Percentiles rank a stretch among this genome's conserved stretches.
phyloP scores from a whole-genome alignment of 2,329 filamentous ascomycete species.

The Lachnum nothofagi region DNA sequence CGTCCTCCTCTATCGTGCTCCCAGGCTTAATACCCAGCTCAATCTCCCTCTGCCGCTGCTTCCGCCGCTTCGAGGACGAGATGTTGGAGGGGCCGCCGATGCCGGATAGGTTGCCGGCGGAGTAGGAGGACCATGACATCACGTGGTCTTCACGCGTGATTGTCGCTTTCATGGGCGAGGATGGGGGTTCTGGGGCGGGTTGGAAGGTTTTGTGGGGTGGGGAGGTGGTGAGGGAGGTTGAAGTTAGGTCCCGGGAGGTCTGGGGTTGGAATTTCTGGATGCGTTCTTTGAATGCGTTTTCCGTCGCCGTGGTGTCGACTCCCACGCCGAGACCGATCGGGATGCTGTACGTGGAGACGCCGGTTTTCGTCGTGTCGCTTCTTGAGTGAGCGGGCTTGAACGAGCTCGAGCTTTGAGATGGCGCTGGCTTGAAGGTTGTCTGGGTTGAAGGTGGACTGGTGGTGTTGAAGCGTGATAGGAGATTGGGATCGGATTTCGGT shows the following conservation, averaged over 20 bases:
- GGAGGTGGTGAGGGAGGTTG: no score
- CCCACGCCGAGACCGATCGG: slow-evolving; percentile 24
- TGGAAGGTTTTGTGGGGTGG: not conserved
- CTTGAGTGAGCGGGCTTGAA: not conserved
- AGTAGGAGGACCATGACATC: slow-evolving; percentile 8
- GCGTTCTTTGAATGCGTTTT: not conserved
- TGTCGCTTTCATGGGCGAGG: slow-evolving; percentile 1
- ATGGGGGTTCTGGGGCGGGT: not conserved
- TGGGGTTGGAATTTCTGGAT: not conserved
- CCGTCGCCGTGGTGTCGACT: slow-evolving; percentile 2
- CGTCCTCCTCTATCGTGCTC: no score
- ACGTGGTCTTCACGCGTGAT: slow-evolving; percentile 13
- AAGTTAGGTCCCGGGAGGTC: no score
- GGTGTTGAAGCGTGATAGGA: slow-evolving; percentile 2
- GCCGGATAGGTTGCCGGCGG: slow-evolving; percentile 7
- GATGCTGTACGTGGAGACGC: slow-evolving; percentile 16
- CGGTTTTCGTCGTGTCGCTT: slow-evolving; percentile 4
- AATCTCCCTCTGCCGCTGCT: slow-evolving; percentile 10
- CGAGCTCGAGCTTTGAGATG: not conserved
- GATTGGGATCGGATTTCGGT: not conserved
- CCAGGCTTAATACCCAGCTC: slow-evolving; percentile 3
- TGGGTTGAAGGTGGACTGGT: slow-evolving; percentile 1
- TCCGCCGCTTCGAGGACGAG: not conserved
- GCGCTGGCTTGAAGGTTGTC: not conserved
- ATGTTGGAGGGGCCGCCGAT: slow-evolving; percentile 4